phyloP scores from a whole-genome alignment of 2,329 filamentous ascomycete genomes.

The Ramularia endophylla region DNA sequence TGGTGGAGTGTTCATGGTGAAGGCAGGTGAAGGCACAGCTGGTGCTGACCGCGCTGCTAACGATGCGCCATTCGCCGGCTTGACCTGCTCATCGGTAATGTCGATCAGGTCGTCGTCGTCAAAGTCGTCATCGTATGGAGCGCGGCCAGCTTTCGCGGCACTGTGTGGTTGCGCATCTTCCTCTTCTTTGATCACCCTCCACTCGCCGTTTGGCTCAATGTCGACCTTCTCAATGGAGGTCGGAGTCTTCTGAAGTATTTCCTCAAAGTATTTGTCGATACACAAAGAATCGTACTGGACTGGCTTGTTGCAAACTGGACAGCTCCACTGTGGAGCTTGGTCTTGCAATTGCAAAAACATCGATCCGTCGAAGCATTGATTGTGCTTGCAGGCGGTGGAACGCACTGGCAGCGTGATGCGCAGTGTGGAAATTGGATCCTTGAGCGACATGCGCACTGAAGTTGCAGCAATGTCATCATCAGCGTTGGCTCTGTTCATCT shows the following conservation, averaged over 20 bases:
- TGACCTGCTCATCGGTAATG: slow-evolving; percentile 31
- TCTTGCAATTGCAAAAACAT: slow-evolving; percentile 93
- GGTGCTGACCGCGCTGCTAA: slow-evolving; percentile 19
- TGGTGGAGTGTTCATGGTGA: slow-evolving; percentile 39
- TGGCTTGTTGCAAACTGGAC: slow-evolving; percentile 82
- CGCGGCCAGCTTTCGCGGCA: slow-evolving; percentile 29
- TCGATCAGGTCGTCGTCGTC: slow-evolving; percentile 43
- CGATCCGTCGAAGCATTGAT: slow-evolving; percentile 89
- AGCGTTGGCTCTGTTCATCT: slow-evolving; percentile 65
- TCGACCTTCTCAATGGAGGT: slow-evolving; percentile 74
- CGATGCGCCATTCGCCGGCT: slow-evolving; percentile 30
- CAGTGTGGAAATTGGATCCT: slow-evolving; percentile 85
- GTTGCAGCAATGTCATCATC: slow-evolving; percentile 87
- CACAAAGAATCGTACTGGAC: slow-evolving; percentile 76
- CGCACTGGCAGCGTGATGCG: slow-evolving; percentile 75
- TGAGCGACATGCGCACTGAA: slow-evolving; percentile 81
- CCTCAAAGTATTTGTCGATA: slow-evolving; percentile 84
- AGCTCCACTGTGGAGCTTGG: slow-evolving; percentile 95
- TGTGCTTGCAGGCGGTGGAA: slow-evolving; percentile 73
- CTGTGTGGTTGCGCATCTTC: slow-evolving; percentile 34
- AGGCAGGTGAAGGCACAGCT: slow-evolving; percentile 25
- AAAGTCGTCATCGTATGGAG: slow-evolving; percentile 35
- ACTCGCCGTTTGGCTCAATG: slow-evolving; percentile 80
- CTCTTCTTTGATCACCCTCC: slow-evolving; percentile 51
- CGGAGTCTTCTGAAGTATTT: slow-evolving; percentile 72